A percentile compares a stretch with the other conserved stretches of the same genome.
These are phyloP conservation scores for Solanum rostratum DNA, from an alignment of 257 asterid genomes.

Conservation along the genomic window DNA sequence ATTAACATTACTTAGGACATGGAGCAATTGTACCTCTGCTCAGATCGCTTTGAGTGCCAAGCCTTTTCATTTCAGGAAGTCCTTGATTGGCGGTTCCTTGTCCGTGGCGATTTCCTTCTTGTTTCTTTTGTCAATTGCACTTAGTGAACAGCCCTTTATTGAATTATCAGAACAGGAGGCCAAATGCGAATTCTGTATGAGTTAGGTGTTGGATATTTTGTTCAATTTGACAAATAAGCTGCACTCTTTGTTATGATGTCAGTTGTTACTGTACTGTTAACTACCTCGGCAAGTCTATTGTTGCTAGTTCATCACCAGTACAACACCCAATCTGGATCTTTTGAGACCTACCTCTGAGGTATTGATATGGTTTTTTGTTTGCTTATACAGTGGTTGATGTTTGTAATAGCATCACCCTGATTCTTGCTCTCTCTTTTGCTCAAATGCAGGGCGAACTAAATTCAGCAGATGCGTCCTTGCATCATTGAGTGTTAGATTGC, in stretches of 20 bases:
- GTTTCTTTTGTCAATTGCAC: slow-evolving; percentile 89
- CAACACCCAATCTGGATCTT: slow-evolving; percentile 39
- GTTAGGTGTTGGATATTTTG: slow-evolving; percentile 25
- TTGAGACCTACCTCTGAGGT: slow-evolving; percentile 32
- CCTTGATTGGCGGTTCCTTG: slow-evolving; percentile 77
- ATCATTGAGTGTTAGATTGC: neutral
- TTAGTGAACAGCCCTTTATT: slow-evolving; percentile 43
- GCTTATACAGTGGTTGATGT: neutral
- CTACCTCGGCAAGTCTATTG: slow-evolving; percentile 4
- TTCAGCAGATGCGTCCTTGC: neutral
- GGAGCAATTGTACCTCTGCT: slow-evolving; percentile 81
- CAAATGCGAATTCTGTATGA: slow-evolving; percentile 40
- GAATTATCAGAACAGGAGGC: slow-evolving; percentile 47
- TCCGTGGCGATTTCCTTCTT: slow-evolving; percentile 69
- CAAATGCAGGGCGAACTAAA: neutral
- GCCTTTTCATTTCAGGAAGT: slow-evolving; percentile 77
- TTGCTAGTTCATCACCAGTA: slow-evolving; percentile 36
- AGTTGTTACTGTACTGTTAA: slow-evolving; percentile 7
- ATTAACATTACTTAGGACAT: slow-evolving; percentile 56
- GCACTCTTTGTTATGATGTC: slow-evolving; percentile 3
- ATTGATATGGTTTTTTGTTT: neutral
- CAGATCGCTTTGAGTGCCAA: slow-evolving; percentile 55
- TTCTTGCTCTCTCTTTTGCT: neutral
- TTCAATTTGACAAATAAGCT: slow-evolving; percentile 20
- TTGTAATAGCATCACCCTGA: neutral